Evolutionary conservation across 2,329 filamentous ascomycete species (phyloP), one percentile per base, ranked within the genome.

Genomic region (Ophiostoma quercus): DNA sequence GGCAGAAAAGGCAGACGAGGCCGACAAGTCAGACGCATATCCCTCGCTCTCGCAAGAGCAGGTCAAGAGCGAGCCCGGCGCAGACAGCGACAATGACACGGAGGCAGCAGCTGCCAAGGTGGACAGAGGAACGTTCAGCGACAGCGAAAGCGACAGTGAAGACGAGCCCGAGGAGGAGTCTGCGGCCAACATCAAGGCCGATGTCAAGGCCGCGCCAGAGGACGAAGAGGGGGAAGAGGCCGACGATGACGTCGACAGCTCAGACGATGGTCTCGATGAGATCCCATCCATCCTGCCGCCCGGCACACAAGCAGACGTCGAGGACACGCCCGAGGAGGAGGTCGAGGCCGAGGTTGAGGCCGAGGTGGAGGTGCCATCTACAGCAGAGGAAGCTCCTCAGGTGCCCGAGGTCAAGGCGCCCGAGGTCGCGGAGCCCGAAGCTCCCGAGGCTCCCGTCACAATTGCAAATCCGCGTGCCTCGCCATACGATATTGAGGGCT

Each of bases 241-340:
- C 1, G 63, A 34, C 3, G 62, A 54, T 11, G 67, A 63, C 2
- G 63, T 69, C 1, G 54, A 69, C 19, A 72, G 71, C 66, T 70
- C 70, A 0, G 70, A 71, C 32, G 70, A 71, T 67, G 70, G 65
- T 19, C 39, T 72, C 3, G 71, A 72, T 11, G 71, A 72, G 29
- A 72, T 72, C 9, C 71, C 71, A 0, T 19, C 47, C 9, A 60
- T 25, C 2, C 66, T 68, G 3, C 71, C 66, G 16, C 65, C 66
- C 22, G 67, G 65, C n/a, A 62, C 47, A 3, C 11, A 63, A 1
- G 32, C 62, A 3, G 68, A 70, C 6, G 39, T 65, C 0, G 60
- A 19, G 7, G 62, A 11, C 60, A 39, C n/a, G 11, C 19, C 9
- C 3, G 39, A 9, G 1, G 8, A 3, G 4, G 4, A 12, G 39